These are phyloP conservation scores for Fomitopsis schrenkii DNA, from an alignment of 1,284 basidiomycete genomes.

Conservation along the genomic window DNA sequence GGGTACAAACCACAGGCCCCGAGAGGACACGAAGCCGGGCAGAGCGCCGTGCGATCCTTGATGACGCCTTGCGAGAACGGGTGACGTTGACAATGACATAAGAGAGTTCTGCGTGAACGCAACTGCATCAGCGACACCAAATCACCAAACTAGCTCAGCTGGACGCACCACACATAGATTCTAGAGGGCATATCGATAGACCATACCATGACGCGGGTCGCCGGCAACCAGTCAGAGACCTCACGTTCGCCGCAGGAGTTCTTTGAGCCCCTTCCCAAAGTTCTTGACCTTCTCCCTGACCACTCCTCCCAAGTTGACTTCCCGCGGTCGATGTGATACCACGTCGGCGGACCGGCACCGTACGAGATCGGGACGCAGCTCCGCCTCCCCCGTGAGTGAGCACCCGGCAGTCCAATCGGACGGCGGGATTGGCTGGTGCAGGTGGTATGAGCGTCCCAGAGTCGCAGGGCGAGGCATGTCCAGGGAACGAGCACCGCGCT, in stretches of 20 bases:
- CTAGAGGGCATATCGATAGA: background rate
- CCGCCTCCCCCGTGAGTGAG: conserved; percentile 57
- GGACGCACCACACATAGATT: background rate
- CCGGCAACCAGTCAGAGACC: background rate
- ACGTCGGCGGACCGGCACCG: conserved; percentile 29
- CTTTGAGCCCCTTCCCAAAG: conserved; percentile 38
- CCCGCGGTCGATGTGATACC: conserved; percentile 13
- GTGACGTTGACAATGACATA: background rate
- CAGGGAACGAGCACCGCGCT: conserved; percentile 16
- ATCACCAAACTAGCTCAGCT: background rate
- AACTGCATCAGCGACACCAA: background rate
- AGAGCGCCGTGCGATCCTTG: background rate
- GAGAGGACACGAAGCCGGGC: background rate
- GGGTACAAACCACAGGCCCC: background rate
- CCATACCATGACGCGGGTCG: background rate
- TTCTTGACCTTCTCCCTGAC: conserved; percentile 37
- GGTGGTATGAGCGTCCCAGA: conserved; percentile 11
- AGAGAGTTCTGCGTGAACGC: background rate
- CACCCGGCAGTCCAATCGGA: conserved; percentile 11
- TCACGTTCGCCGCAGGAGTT: conserved; percentile 27
- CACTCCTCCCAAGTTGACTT: conserved; percentile 10
- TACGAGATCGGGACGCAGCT: conserved; percentile 54
- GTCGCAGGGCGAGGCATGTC: conserved; percentile 18
- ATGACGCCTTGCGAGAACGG: background rate
- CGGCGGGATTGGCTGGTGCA: conserved; percentile 10